A percentile compares a stretch with the other conserved stretches of the same genome.
phyloP scores from a whole-genome alignment of 768 basidiomycete species.

The Podaxis rugospora region DNA sequence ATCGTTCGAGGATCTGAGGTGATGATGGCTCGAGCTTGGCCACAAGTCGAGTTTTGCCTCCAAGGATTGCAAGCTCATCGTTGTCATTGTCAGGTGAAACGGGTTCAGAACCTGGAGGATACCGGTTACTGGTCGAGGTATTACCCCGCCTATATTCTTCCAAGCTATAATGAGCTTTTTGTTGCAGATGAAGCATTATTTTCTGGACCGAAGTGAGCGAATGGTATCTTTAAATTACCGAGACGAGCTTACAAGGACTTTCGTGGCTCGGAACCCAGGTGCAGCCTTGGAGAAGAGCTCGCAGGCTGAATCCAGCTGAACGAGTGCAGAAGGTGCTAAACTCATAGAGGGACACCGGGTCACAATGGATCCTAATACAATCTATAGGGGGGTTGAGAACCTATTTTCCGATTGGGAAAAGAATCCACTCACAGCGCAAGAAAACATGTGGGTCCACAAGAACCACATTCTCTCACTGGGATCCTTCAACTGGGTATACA shows the following conservation, averaged over 20 bases:
- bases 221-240: background rate
- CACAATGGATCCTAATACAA: constrained; percentile 70
- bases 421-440: constrained; percentile 50
- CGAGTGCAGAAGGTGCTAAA: constrained; percentile 67
- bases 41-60: constrained; percentile 64
- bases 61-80: constrained; percentile 60
- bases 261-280: constrained; percentile 55
- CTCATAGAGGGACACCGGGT: constrained; percentile 79
- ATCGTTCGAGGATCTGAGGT: constrained; percentile 53
- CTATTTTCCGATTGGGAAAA: constrained; percentile 3
- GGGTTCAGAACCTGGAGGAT: constrained; percentile 33
- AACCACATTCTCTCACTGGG: constrained; percentile 65
- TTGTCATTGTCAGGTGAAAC: constrained; percentile 45
- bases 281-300: constrained; percentile 71
- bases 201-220: constrained; percentile 31
- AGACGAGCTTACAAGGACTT: constrained; percentile 50
- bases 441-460: constrained; percentile 60
- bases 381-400: constrained; percentile 30
- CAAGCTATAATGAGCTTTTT: constrained; percentile 61
- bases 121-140: constrained; percentile 37
- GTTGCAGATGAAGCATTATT: constrained; percentile 60
- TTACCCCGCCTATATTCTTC: constrained; percentile 62
- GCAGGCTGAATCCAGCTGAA: constrained; percentile 71
- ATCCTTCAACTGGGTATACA: constrained; percentile 60
- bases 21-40: constrained; percentile 57